Evolutionary conservation across 169 alveolate species (phyloP), one percentile per base, ranked within the genome.

Genomic region (Fabrea salina): DNA sequence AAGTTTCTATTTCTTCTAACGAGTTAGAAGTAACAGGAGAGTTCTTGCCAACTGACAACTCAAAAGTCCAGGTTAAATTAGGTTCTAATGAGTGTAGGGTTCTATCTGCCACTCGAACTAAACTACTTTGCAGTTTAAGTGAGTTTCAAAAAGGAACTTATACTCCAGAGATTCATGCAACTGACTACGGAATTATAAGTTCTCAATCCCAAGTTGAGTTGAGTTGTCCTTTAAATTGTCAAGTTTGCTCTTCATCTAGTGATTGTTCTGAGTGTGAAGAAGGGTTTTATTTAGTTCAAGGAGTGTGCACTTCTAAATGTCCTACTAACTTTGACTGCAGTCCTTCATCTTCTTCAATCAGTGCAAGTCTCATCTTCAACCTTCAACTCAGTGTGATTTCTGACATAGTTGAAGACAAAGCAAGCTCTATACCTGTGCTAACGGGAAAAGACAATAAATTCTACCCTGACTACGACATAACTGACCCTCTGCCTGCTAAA

Each of bases 391-490:
- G 27, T 51, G 27, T 33, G 0, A 7, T 51, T 5, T 3, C 19
- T 22, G 59, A 33, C 6, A 33, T 51, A 5, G 3, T 51, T 6
- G 19, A 4, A 22, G 59, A 51, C 27, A 51, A 51, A 51, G 59
- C 59, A 51, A 51, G 59, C 59, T 7, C 11, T 5, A 51, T 51
- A 5, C 59, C 59, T 22, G 59, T 11, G 0, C 11, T 58, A 3
- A 58, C 44, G 5, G 71, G 71, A 58, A 25, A 27, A 8, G 32
- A 51, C n/a, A 40, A 37, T 4, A 30, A 39, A 8, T 37, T 33
- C 40, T 66, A 66, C 56, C 76, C 76, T 0, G 25, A 66, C n/a
- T 40, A 37, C 40, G 76, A 66, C n/a, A 39, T 8, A 16, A 41
- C 33, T 4, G 76, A 66, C 30, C 76, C 76, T 1, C 33, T 66